phyloP scores from a whole-genome alignment of 2,329 filamentous ascomycete genomes.

The Xylariales sp. region DNA sequence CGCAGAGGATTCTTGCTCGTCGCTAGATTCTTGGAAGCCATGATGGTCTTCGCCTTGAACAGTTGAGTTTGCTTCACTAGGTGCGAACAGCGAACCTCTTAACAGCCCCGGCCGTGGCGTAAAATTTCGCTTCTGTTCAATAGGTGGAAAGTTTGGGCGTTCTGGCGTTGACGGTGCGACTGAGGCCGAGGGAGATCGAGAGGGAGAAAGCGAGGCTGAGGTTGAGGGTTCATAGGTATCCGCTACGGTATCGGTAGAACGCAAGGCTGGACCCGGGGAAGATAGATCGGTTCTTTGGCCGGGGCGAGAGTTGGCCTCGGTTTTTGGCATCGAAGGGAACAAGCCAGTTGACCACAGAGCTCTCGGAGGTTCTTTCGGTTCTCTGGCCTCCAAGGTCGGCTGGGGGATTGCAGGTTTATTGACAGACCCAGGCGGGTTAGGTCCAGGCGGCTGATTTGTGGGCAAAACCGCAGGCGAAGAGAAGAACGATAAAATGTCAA shows the following conservation, averaged over 20 bases:
- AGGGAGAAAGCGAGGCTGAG: constrained; percentile 35
- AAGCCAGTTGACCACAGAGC: constrained; percentile 47
- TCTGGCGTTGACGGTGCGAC: constrained; percentile 42
- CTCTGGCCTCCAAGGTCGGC: constrained; percentile 30
- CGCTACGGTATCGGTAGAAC: constrained; percentile 43
- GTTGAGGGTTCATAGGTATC: constrained; percentile 45
- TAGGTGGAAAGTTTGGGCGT: constrained; percentile 45
- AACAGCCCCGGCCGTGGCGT: constrained; percentile 56
- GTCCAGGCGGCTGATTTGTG: constrained; percentile 43
- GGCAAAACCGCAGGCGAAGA: constrained; percentile 64
- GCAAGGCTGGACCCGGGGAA: constrained; percentile 50
- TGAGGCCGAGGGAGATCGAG: constrained; percentile 29
- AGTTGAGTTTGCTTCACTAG: constrained; percentile 46
- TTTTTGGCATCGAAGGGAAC: constrained; percentile 51
- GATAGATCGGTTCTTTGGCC: constrained; percentile 51
- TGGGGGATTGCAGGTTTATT: constrained; percentile 34
- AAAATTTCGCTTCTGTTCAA: constrained; percentile 62
- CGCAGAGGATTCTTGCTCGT: constrained; percentile 48
- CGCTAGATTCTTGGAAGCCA: constrained; percentile 33
- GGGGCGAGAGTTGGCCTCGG: constrained; percentile 50
- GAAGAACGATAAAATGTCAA: constrained; percentile 67
- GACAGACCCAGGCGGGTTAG: constrained; percentile 30
- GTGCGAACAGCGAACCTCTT: constrained; percentile 54
- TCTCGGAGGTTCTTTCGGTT: constrained; percentile 45
- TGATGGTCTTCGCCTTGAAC: constrained; percentile 29